Base-by-base conservation (phyloP, 1,284 basidiomycete genomes). In the Jaminaea rosea region DNA sequence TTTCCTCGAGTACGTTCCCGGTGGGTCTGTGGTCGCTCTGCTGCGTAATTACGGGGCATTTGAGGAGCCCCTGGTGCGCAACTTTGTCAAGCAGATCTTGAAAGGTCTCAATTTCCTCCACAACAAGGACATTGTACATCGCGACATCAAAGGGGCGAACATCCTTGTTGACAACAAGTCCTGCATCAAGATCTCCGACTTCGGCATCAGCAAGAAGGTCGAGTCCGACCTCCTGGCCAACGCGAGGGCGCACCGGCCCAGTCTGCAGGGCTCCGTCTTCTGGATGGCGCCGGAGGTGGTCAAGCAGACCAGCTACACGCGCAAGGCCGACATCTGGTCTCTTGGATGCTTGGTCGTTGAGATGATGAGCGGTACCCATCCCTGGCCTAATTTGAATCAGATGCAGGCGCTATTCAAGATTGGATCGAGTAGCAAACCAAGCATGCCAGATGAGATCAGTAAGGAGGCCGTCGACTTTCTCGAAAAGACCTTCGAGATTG, bases 101-200 rank as follows among this genome's bases (percentile, higher is more conserved):
- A 83, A 84, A 32, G 94, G 94, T 3, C 80, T 99, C 39, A 82
- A 84, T 62, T 99, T 97, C 69, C 80, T 99, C 8, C 94, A 99
- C 71, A 86, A 87, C 61, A 82, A 86, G 8, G 90, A 88, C 63
- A 97, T 99, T 73, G 91, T 98, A 53, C 93, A 98, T 75, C 87
- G 93, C 24, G 93, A 98, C 70, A 97, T 98, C 78, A 98, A 97
- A 70, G 93, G 93, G 23, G 93, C 88, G 37, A 97, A 98, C 73
- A 94, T 98, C 54, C 82, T 98, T 50, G 92, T 97, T 10, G 93
- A 98, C 75, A 97, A 97, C 79, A 96, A 94, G 76, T 91, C 92
- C 7, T 90, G 90, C 9, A 86, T 97, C 78, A 98, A 98, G 77
- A 97, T 98, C 42, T 92, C 88, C 4, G 94, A 98, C 76, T 99